Percentiles rank a stretch among this genome's conserved stretches.
Evolutionary conservation across 2,329 filamentous ascomycete genomes (phyloP).

Genomic region (Colletotrichum sp.): DNA sequence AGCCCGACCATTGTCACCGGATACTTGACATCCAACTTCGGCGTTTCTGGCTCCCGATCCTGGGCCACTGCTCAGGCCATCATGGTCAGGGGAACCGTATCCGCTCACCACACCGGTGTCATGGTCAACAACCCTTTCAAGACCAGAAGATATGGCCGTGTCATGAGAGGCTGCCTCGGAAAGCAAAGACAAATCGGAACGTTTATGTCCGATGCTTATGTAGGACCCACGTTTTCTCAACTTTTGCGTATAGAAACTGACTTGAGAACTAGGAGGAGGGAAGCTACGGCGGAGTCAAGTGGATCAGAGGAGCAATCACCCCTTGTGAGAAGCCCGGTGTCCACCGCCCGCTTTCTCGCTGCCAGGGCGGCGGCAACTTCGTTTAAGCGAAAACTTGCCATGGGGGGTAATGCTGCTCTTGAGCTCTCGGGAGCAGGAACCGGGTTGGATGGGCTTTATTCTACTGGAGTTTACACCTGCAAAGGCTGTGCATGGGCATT

Average conservation of each 20-base stretch:
- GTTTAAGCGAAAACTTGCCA: neutral
- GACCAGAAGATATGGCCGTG: slow-evolving; percentile 1
- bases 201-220: slow-evolving; percentile 2
- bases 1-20: neutral
- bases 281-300: neutral
- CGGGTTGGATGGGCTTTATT: neutral
- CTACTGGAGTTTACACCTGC: neutral
- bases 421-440: neutral
- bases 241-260: neutral
- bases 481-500: neutral
- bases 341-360: neutral
- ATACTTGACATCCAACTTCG: neutral
- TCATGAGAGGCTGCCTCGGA: slow-evolving; percentile 1
- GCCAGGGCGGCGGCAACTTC: neutral
- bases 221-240: neutral
- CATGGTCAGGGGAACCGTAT: neutral
- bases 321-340: slow-evolving; percentile 1
- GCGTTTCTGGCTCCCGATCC: neutral
- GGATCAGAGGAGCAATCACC: neutral
- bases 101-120: neutral
- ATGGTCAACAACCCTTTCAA: slow-evolving; percentile 9
- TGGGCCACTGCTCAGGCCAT: slow-evolving; percentile 1
- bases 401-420: neutral
- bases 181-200: neutral
- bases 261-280: neutral